Evolutionary conservation across 164 flowering plant species (phyloP), one percentile per base, ranked within the genome.

Genomic region (Paratinospora sagittata): DNA sequence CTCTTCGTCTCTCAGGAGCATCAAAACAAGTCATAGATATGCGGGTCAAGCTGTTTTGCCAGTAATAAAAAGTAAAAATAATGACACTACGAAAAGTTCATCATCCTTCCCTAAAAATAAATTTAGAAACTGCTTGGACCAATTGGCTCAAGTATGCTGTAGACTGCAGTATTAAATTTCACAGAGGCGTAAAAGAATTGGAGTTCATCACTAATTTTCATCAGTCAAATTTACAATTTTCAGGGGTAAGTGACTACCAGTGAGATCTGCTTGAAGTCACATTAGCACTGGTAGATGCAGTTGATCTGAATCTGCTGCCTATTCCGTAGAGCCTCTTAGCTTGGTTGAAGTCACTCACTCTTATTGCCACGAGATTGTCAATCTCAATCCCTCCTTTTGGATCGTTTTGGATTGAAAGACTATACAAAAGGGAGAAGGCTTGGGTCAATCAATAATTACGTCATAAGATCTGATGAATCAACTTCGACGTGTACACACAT

Each of bases 201-300:
- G 58, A 52, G 21, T n/a, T 16, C 58, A 16, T n/a, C 60, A 19
- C 61, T 19, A n/a, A 55, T 55, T 21, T 55, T 2, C 45, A 55
- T 17, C 24, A 16, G 1, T 55, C 21, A 26, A n/a, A 68, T 52
- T 64, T 39, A 47, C 30, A 65, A 3, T 43, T 57, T 61, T 27
- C 52, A 45, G 77, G 41, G 26, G 62, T 30, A 72, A 30, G 36
- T 24, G 63, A 33, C 78, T 81, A 88, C 92, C 90, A 85, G 76
- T 86, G 92, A 65, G 92, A 88, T 80, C 90, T 82, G 84, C 90
- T 88, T 24, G 92, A 86, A 62, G 79, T 70, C 21, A 16, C 27
- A 75, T 88, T 86, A 14, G 85, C 81, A 71, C 80, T 81, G 57
- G 92, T 88, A 16, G 85, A 81, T 63, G 87, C 87, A 66, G 92